Base-by-base conservation (phyloP, 2,329 filamentous ascomycete genomes). In the Westerdykella ornata region DNA sequence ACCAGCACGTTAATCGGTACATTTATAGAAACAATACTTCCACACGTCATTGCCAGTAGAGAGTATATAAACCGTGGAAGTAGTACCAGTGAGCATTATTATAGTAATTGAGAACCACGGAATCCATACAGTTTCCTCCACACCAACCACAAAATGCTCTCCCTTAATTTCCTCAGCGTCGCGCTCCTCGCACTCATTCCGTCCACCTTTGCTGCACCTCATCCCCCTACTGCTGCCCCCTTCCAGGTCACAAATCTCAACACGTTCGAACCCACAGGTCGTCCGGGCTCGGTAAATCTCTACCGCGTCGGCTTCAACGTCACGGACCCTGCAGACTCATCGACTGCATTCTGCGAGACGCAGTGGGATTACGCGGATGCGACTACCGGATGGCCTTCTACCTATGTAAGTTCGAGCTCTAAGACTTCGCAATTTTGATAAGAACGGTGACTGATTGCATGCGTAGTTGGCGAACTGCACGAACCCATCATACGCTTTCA, bases 161-260 rank as follows among this genome's bases (percentile, higher is more conserved):
- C 39, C 8, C 26, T 46, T 33, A 3, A 20, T 11, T 14, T 42
- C n/a, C 16, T 48, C 1, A 16, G 37, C 12, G 7, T 46, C 32
- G 30, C 39, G 4, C 37, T 34, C 1, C 38, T 48, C 30, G 36
- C 41, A 3, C 19, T 41, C 18, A 28, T 37, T 18, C 31, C n/a
- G 2, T 39, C 46, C 11, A 40, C 22, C 22, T 11, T 26, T 26
- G 22, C 22, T 11, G 22, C 22, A 11, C 22, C 22, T 11, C 22
- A 11, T 7, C 4, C 9, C 11, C 14, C 42, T 9, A 17, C 36
- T 4, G 19, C 39, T 3, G 35, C 43, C 11, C 39, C 39, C 13
- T 49, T 52, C 20, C 44, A 52, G 35, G 49, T 52, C 40, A 47
- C 49, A 7, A 44, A 43, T 19, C 43, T 52, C 17, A 38, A 39